Evolutionary conservation across 768 basidiomycete genomes (phyloP).

Genomic region (Polyporus arcularius): DNA sequence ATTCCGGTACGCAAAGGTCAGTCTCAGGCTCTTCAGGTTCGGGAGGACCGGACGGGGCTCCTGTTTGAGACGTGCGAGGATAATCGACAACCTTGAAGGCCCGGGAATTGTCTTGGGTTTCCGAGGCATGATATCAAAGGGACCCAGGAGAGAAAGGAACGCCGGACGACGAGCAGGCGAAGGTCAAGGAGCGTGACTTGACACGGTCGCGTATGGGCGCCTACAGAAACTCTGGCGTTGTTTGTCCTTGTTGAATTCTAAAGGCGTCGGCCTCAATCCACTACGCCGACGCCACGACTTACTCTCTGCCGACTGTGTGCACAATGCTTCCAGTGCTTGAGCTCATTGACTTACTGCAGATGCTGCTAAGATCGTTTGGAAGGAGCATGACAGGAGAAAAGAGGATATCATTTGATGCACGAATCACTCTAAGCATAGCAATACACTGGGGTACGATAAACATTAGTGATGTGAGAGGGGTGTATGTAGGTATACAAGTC

Average conservation of each 20-base stretch:
- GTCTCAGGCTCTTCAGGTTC: slow-evolving; percentile 51
- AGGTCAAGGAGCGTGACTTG: neutral
- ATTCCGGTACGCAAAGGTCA: slow-evolving; percentile 61
- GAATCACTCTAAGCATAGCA: slow-evolving; percentile 2
- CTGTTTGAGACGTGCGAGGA: slow-evolving; percentile 52
- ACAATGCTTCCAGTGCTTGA: too few relatives aligned
- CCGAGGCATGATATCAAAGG: slow-evolving; percentile 27
- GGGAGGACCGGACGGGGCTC: slow-evolving; percentile 52
- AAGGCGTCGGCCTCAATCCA: slow-evolving; percentile 3
- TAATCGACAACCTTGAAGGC: slow-evolving; percentile 55
- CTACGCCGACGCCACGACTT: neutral
- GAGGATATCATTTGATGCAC: too few relatives aligned
- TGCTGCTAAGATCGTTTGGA: too few relatives aligned
- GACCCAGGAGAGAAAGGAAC: neutral
- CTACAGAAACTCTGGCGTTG: slow-evolving; percentile 3
- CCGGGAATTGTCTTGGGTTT: slow-evolving; percentile 37
- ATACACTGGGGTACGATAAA: slow-evolving; percentile 12
- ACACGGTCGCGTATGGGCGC: neutral
- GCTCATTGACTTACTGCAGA: too few relatives aligned
- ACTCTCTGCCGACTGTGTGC: neutral
- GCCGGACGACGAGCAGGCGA: neutral
- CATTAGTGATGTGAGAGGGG: slow-evolving; percentile 8
- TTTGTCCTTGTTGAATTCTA: slow-evolving; percentile 16
- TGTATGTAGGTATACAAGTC: slow-evolving; percentile 9
- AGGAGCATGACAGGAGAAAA: too few relatives aligned